Percentiles rank a stretch among this genome's conserved stretches.
These are phyloP conservation scores for Mollisiaceae sp. DNA, from an alignment of 2,329 filamentous ascomycete genomes.

Conservation along the genomic window DNA sequence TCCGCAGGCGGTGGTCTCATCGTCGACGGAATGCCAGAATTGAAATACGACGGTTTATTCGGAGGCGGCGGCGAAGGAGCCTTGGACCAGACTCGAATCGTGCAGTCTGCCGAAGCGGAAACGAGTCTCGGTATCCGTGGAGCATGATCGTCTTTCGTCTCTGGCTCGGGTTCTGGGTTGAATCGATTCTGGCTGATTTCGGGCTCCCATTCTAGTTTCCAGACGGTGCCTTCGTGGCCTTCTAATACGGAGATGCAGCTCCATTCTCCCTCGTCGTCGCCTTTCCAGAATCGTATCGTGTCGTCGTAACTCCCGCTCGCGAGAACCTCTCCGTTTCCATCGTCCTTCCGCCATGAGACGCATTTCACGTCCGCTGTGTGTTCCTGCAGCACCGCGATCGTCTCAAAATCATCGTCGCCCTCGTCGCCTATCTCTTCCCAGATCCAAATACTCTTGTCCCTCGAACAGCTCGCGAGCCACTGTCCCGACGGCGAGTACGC, in stretches of 20 bases:
- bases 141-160: slow-evolving; percentile 47
- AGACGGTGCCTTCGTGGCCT: slow-evolving; percentile 86
- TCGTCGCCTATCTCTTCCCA: slow-evolving; percentile 89
- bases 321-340: slow-evolving; percentile 71
- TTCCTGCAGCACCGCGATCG: slow-evolving; percentile 90
- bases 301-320: slow-evolving; percentile 95
- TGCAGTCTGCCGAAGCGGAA: slow-evolving; percentile 85
- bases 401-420: slow-evolving; percentile 95
- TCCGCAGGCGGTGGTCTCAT: slow-evolving; percentile 74
- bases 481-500: slow-evolving; percentile 75
- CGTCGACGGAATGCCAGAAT: slow-evolving; percentile 80
- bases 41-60: slow-evolving; percentile 40
- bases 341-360: slow-evolving; percentile 84
- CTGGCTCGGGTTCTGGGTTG: slow-evolving; percentile 13
- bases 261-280: slow-evolving; percentile 57
- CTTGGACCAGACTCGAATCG: slow-evolving; percentile 79
- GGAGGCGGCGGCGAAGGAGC: slow-evolving; percentile 39
- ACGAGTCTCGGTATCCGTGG: slow-evolving; percentile 63
- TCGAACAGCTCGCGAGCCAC: slow-evolving; percentile 85
- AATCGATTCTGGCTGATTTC: slow-evolving; percentile 36
- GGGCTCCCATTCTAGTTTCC: slow-evolving; percentile 79
- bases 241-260: slow-evolving; percentile 82
- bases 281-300: slow-evolving; percentile 77
- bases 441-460: slow-evolving; percentile 96
- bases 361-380: slow-evolving; percentile 96